Evolutionary conservation across 1,284 basidiomycete species (phyloP), one percentile per base, ranked within the genome.

Genomic region (Fomitopsis schrenkii): DNA sequence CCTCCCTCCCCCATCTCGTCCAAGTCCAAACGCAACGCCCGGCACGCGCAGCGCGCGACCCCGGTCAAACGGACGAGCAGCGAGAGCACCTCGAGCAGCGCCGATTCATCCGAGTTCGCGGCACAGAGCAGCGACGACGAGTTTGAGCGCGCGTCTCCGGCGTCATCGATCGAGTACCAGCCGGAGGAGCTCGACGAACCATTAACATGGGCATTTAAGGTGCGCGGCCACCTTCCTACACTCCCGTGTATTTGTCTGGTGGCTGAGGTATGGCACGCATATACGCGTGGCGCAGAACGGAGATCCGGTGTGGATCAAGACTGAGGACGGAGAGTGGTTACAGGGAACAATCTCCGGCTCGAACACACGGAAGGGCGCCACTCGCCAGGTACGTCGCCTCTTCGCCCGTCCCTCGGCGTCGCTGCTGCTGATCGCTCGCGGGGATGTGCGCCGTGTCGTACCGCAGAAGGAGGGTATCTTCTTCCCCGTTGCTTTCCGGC

Each of bases 401-500:
- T 19, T 9, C 9, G 17, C 26, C 14, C n/a, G 44, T 12, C 54
- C 5, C 30, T 38, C n/a, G 44, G 33, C 28, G 6, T 30, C 33
- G 45, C 48, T 33, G 48, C 48, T 50, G 48, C 48, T 50, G 1
- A 19, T 35, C 42, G 22, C 5, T 19, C 6, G 38, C n/a, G 36
- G 19, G 22, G 26, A 22, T 48, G 22, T 15, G 22, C 15, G 28
- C 10, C 12, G 9, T 19, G 38, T 9, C 44, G 19, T 26, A 3
- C 5, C 4, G 6, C 62, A 82, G 76, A 76, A 76, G 55, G 73
- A 81, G 61, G 82, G 82, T 15, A 66, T 84, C 19, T 83, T 79
- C 64, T 86, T 82, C 69, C 79, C 79, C 36, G 83, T 82, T 50
- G 71, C 78, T 44, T 80, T 78, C 63, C 70, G 72, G 42, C 70